Evolutionary conservation across 108 stramenopile genomes (phyloP).

Genomic region (Cyclotella choctawhatcheeana): DNA sequence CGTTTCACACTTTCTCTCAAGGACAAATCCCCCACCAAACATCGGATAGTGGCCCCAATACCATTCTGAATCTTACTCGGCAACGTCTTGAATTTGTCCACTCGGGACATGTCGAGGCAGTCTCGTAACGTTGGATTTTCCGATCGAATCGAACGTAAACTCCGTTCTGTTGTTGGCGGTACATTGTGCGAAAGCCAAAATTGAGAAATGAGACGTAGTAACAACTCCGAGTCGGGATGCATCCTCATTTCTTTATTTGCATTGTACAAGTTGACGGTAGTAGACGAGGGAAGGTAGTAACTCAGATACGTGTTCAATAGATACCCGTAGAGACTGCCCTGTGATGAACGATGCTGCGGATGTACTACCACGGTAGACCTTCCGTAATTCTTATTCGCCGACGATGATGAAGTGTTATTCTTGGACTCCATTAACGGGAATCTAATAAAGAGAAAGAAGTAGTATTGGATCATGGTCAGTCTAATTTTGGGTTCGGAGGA

Average conservation of each 20-base stretch:
- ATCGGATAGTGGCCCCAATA: conserved; percentile 51
- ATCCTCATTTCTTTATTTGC: not conserved
- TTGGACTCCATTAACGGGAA: not conserved
- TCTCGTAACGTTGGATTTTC: conserved; percentile 26
- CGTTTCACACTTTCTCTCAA: conserved; percentile 28
- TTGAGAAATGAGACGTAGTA: conserved; percentile 72
- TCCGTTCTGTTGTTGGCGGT: conserved; percentile 32
- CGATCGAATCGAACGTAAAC: conserved; percentile 11
- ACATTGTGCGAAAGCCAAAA: conserved; percentile 72
- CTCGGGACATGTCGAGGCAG: conserved; percentile 64
- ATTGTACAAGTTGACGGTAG: conserved; percentile 7
- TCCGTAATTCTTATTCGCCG: not conserved
- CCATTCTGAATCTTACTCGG: conserved; percentile 59
- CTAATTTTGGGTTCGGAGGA: not conserved
- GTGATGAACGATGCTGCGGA: too few species aligned
- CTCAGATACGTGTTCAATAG: not conserved
- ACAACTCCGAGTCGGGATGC: conserved; percentile 62
- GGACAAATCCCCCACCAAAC: conserved; percentile 37
- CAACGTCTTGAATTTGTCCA: conserved; percentile 44
- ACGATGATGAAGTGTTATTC: not conserved
- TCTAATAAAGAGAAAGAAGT: not conserved
- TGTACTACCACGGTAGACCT: not conserved
- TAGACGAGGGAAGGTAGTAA: conserved; percentile 13
- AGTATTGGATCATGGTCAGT: conserved; percentile 7
- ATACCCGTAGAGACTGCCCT: not conserved